Evolutionary conservation across 352 stramenopile genomes (phyloP).

Genomic region (Phytopythium aichiense): DNA sequence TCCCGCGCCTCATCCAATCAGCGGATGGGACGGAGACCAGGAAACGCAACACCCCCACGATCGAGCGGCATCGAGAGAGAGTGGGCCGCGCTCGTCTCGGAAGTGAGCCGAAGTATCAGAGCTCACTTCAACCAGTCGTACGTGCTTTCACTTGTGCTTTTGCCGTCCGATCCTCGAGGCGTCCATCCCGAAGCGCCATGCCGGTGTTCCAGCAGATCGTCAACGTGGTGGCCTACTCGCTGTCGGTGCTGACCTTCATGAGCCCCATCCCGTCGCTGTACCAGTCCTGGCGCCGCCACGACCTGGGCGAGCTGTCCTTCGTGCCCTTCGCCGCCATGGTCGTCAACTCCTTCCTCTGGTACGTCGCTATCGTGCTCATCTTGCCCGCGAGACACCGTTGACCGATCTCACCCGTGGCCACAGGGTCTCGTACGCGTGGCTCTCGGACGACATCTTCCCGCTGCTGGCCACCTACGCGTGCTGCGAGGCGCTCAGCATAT

Average conservation of each 20-base stretch:
- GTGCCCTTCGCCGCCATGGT: conserved; percentile 5
- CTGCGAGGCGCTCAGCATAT: conserved; percentile 36
- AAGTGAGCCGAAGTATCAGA: neutral
- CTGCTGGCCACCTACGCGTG: conserved; percentile 45
- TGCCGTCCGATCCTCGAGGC: neutral
- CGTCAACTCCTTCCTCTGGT: conserved; percentile 6
- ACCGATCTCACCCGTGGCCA: neutral
- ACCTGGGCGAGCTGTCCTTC: conserved; percentile 6
- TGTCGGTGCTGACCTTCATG: conserved; percentile 7
- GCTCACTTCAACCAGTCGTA: neutral
- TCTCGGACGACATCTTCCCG: conserved; percentile 46
- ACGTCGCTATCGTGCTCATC: neutral
- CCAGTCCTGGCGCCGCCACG: neutral
- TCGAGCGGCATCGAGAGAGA: neutral
- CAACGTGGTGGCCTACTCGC: conserved; percentile 8
- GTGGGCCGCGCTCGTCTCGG: neutral
- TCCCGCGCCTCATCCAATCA: conserved; percentile 4
- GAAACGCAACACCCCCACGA: neutral
- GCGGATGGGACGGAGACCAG: neutral
- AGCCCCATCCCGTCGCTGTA: conserved; percentile 7
- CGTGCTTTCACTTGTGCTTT: neutral
- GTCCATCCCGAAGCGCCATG: conserved; percentile 1
- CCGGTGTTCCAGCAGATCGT: conserved; percentile 1
- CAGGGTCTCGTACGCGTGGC: conserved; percentile 35
- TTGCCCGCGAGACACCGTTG: neutral